Conservation (phyloP, 768 basidiomycete genomes). For the Termitomyces eurrhizus region DNA sequence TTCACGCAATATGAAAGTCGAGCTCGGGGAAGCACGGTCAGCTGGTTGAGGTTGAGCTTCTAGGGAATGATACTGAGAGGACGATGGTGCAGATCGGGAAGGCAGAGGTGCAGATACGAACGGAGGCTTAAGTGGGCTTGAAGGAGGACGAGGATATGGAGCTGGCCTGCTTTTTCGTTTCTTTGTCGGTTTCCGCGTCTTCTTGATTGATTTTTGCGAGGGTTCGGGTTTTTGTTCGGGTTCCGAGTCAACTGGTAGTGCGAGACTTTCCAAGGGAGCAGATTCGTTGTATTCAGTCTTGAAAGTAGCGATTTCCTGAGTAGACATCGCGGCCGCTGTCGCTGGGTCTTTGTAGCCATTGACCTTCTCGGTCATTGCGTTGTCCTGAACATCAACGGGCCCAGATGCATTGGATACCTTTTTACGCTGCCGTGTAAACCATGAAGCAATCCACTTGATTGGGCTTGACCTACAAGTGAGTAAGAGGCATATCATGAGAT, state of each 20-base stretch:
- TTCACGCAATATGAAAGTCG: constrained; percentile 15
- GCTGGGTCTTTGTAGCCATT: not conserved
- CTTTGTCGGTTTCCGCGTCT: not conserved
- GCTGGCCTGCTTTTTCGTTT: not conserved
- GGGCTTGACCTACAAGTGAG: constrained; percentile 18
- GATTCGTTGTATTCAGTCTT: constrained; percentile 10
- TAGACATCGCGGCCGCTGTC: constrained; percentile 2
- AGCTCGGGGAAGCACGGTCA: not conserved
- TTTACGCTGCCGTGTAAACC: constrained; percentile 27
- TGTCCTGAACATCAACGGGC: not conserved
- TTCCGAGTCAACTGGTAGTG: not conserved
- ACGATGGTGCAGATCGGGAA: not conserved
- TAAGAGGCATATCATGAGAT: not conserved
- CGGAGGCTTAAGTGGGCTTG: constrained; percentile 6
- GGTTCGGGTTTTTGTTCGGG: not conserved
- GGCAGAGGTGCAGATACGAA: constrained; percentile 6
- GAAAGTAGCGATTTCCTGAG: constrained; percentile 10
- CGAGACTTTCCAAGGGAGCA: not conserved
- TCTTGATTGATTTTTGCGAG: not conserved
- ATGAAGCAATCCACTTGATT: constrained; percentile 31
- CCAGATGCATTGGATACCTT: constrained; percentile 20
- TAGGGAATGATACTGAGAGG: not conserved
- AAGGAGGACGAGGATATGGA: not conserved
- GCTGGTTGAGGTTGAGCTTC: constrained; percentile 2
- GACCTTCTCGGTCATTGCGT: not conserved